Evolutionary conservation across 1,284 basidiomycete species (phyloP), one percentile per base, ranked within the genome.

Genomic region (Puccinia sorghi): DNA sequence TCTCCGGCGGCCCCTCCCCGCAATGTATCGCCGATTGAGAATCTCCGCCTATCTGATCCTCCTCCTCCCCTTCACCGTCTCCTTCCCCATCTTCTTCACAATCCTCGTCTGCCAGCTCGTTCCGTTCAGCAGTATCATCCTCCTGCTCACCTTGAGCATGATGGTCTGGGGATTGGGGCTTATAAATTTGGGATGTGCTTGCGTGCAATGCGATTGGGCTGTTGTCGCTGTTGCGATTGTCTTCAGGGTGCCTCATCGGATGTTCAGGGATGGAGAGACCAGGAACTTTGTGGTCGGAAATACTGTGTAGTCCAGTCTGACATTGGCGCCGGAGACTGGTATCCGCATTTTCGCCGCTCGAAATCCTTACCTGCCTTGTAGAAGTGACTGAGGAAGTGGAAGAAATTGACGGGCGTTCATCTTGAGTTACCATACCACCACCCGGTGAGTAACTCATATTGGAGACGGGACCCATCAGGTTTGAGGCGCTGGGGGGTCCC

Each of bases 321-420:
- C 17, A 20, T 46, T 64, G 20, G 8, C 9, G 39, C 1, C 37
- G n/a, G 46, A 1, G 39, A 25, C 46, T 43, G 11, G 11, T n/a
- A 1, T 64, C 61, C 8, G n/a, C 20, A 27, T 64, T 39, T 41
- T 64, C 61, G 4, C 37, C 39, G 46, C 61, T 64, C 39, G 41
- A 64, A 46, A 64, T 64, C 7, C 37, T 43, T 7, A n/a, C 61
- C 15, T 22, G 61, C 41, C 61, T 64, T 12, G 61, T 64, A 8
- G 61, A 64, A 25, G 61, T 22, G 22, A 64, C 17, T 12, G 61
- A 64, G n/a, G 61, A 43, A 2, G 61, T 64, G 7, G 61, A 64
- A 22, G 61, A 64, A 37, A 69, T 69, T 46, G 66, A 69, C 17
- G 66, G 66, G 17, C 66, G 66, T 32, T 57, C 52, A 17, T 54